Conservation (phyloP, 1,284 basidiomycete species). For the Sphaerobolus stellatus region DNA sequence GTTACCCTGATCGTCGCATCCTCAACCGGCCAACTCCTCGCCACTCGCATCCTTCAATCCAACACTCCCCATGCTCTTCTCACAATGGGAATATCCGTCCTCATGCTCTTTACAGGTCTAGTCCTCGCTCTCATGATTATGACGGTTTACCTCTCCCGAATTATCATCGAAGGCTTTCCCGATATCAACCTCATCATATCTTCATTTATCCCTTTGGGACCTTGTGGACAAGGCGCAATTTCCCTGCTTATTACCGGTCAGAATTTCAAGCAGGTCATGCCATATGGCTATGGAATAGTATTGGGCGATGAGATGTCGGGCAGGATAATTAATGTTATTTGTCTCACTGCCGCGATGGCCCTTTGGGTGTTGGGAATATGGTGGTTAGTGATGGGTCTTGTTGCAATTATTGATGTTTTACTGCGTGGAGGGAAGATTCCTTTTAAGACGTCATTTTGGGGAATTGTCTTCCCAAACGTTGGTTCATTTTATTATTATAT, state of each 20-base stretch:
- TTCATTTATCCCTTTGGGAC: conserved; percentile 48
- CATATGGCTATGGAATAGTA: conserved; percentile 36
- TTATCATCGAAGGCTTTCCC: conserved; percentile 21
- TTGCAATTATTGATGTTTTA: conserved; percentile 43
- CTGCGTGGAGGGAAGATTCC: conserved; percentile 36
- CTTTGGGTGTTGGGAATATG: conserved; percentile 55
- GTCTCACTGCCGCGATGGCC: conserved; percentile 45
- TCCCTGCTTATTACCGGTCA: conserved; percentile 41
- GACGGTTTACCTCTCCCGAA: conserved; percentile 19
- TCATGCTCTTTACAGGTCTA: conserved; percentile 42
- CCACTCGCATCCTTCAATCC: conserved; percentile 45
- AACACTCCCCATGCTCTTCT: conserved; percentile 52
- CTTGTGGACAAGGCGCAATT: conserved; percentile 45
- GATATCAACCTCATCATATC: conserved; percentile 37
- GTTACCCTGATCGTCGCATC: conserved; percentile 70
- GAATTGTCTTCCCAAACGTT: conserved; percentile 62
- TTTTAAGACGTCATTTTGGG: conserved; percentile 57
- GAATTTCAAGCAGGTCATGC: conserved; percentile 31
- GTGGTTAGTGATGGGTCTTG: conserved; percentile 51
- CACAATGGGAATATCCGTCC: conserved; percentile 49
- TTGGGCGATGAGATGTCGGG: conserved; percentile 37
- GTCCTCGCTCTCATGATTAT: conserved; percentile 34
- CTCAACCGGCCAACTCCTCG: conserved; percentile 62
- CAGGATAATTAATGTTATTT: conserved; percentile 43
- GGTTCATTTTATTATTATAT: conserved; percentile 20